Evolutionary conservation across 768 basidiomycete genomes (phyloP), one percentile per base, ranked within the genome.

Genomic region (Hypholoma sublateritium): DNA sequence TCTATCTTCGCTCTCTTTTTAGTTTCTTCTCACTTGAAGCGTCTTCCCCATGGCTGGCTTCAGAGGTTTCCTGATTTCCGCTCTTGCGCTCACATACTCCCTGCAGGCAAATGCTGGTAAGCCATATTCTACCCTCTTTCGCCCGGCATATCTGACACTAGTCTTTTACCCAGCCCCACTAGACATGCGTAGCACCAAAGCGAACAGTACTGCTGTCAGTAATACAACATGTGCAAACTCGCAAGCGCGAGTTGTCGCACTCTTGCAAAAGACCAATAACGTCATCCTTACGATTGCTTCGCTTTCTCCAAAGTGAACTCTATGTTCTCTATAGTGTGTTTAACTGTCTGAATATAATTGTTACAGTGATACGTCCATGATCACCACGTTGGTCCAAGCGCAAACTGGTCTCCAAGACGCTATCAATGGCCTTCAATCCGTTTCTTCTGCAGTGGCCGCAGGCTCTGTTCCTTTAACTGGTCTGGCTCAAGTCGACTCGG

Each of bases 41-140:
- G 13, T 42, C 14, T 55, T 25, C 53, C 42, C 45, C n/a, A 67
- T 68, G 69, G 65, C 65, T 54, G 63, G 62, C 53, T 58, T 68
- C 24, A 35, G 56, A 50, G 42, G 56, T 43, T 45, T 63, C 35
- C 37, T 65, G 9, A 19, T 64, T 46, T 59, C 50, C 5, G 12
- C 51, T 53, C 37, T 62, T 22, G 47, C 62, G 17, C 24, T 59
- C 12, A 47, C 57, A 50, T 56, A 21, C 32, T 59, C 57, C 35
- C 42, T 49, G 37, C 32, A 56, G 34, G 57, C 37, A 4, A 55
- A 37, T 43, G 56, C 59, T 43, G 50, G 62, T 61, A 36, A 21
- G 57, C 50, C 12, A 9, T 37, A 36, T 21, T 13, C 19, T 12
- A 34, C 17, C 49, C 39, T 48, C 4, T 16, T 11, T 9, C 9